Conservation (phyloP, 345 rosid species). For the Arabis alpina region DNA sequence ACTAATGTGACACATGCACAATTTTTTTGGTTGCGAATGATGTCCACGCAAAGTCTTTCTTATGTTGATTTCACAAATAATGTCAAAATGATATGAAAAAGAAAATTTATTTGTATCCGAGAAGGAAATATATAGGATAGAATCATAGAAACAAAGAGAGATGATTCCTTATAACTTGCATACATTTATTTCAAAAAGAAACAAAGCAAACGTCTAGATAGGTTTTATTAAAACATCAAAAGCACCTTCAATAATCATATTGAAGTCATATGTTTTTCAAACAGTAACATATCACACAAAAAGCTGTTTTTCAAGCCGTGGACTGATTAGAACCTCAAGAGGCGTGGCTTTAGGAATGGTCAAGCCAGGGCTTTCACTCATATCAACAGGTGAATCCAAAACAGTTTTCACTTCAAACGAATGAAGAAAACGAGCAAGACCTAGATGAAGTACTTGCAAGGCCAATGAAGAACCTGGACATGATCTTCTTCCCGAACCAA, state of each 20-base stretch:
- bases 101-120: too few relatives aligned
- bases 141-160: too few relatives aligned
- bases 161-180: too few relatives aligned
- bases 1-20: too few relatives aligned
- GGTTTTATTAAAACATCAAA: background rate
- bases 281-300: conserved; percentile 20
- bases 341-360: conserved; percentile 55
- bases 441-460: conserved; percentile 44
- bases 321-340: conserved; percentile 48
- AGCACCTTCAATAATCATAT: conserved; percentile 1
- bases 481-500: conserved; percentile 59
- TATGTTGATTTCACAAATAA: too few relatives aligned
- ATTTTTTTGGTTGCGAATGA: too few relatives aligned
- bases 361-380: conserved; percentile 51
- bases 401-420: conserved; percentile 46
- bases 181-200: conserved; percentile 2
- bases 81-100: too few relatives aligned
- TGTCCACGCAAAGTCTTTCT: too few relatives aligned
- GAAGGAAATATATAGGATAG: too few relatives aligned
- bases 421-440: conserved; percentile 53
- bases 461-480: conserved; percentile 57
- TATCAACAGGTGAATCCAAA: conserved; percentile 38
- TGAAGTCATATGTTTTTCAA: background rate
- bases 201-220: background rate
- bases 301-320: conserved; percentile 39